A percentile compares a stretch with the other conserved stretches of the same genome.
Conservation (phyloP, 768 basidiomycete species). For the Psilocybe tampanensis region DNA sequence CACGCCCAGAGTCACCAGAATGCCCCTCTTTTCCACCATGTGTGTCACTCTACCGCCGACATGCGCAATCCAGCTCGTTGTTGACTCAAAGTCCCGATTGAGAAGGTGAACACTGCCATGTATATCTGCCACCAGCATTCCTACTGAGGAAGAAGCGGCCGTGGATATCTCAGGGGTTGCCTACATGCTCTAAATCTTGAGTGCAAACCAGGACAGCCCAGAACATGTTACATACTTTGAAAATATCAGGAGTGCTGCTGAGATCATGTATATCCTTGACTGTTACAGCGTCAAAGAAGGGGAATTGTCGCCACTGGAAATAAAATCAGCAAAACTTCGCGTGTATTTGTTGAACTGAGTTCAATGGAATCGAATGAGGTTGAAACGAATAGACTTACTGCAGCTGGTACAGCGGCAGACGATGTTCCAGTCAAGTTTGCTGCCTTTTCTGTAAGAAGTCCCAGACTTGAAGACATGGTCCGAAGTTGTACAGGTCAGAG, state of each 20-base stretch:
- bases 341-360: not conserved
- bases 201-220: not conserved
- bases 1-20: too few relatives aligned
- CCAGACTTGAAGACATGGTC: conserved; percentile 32
- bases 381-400: conserved; percentile 26
- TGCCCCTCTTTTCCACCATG: conserved; percentile 78
- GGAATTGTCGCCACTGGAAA: conserved; percentile 82
- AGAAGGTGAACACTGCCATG: conserved; percentile 83
- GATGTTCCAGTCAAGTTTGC: conserved; percentile 22
- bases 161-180: conserved; percentile 75
- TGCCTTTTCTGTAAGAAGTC: conserved; percentile 27
- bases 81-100: conserved; percentile 71
- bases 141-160: conserved; percentile 60
- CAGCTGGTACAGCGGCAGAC: conserved; percentile 30
- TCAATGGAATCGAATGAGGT: not conserved
- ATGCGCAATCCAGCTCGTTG: conserved; percentile 80
- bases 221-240: conserved; percentile 53
- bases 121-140: conserved; percentile 81
- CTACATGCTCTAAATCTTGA: conserved; percentile 30
- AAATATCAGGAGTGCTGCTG: conserved; percentile 71
- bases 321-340: not conserved
- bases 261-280: conserved; percentile 83
- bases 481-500: not conserved
- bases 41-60: conserved; percentile 81
- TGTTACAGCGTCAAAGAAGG: conserved; percentile 81